These are phyloP conservation scores for Primulina tabacum DNA, from an alignment of 257 asterid species.

Conservation along the genomic window DNA sequence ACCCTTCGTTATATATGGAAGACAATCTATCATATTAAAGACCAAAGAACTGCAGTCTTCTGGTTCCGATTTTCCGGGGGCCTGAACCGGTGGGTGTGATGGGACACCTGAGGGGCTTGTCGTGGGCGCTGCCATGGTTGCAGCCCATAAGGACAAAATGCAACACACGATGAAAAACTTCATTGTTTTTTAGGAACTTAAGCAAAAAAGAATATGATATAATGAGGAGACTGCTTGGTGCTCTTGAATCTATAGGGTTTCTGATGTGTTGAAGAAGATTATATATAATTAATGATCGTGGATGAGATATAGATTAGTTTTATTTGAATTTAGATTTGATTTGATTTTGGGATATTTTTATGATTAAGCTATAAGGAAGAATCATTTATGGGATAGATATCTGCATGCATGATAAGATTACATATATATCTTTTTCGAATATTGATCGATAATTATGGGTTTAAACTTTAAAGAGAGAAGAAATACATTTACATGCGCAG, in stretches of 20 bases:
- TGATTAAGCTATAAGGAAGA: too few species aligned
- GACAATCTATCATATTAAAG: constrained; percentile 22
- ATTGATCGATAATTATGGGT: too few species aligned
- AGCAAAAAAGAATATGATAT: not conserved
- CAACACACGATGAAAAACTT: not conserved
- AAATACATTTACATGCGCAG: too few species aligned
- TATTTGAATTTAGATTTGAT: not conserved
- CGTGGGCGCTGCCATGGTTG: not conserved
- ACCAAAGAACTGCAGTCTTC: constrained; percentile 24
- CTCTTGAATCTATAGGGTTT: too few species aligned
- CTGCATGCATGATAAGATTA: too few species aligned
- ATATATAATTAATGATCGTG: too few species aligned
- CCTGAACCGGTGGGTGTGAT: constrained; percentile 13
- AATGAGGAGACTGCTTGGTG: not conserved
- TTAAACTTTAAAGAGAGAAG: not conserved
- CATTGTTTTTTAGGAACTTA: not conserved
- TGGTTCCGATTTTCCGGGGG: not conserved
- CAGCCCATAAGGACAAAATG: constrained; percentile 8
- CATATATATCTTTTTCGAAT: too few species aligned
- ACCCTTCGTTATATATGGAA: constrained; percentile 11
- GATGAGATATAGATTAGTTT: not conserved
- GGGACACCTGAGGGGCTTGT: constrained; percentile 5
- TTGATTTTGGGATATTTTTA: too few species aligned
- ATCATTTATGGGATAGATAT: too few species aligned
- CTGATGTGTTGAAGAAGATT: not conserved